These are phyloP conservation scores for Comarum palustre DNA, from an alignment of 306 rosid genomes.

Conservation along the genomic window DNA sequence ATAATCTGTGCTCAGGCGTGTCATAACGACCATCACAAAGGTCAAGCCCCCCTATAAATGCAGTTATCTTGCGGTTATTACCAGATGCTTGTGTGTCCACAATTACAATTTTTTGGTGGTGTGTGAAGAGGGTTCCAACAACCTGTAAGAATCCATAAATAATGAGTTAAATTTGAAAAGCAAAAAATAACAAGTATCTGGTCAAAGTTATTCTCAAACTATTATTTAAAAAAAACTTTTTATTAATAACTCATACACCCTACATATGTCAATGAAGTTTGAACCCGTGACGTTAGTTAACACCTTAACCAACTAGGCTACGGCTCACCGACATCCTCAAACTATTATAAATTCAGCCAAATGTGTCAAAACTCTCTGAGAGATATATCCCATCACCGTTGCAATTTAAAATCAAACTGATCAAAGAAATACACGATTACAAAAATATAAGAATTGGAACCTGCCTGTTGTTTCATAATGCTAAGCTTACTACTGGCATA, in stretches of 20 bases:
- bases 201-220: background rate
- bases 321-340: too few relatives aligned
- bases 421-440: background rate
- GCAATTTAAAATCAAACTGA: background rate
- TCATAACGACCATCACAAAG: slow-evolving; percentile 97
- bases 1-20: slow-evolving; percentile 87
- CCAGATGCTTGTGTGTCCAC: slow-evolving; percentile 83
- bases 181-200: background rate
- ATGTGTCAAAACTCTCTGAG: too few relatives aligned
- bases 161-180: slow-evolving; percentile 19
- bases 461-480: slow-evolving; percentile 68
- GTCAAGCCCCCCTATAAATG: slow-evolving; percentile 94
- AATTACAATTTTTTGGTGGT: slow-evolving; percentile 92
- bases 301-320: too few relatives aligned
- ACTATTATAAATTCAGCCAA: too few relatives aligned
- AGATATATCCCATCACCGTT: too few relatives aligned
- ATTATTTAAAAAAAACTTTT: too few relatives aligned
- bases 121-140: slow-evolving; percentile 85
- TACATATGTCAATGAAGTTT: too few relatives aligned
- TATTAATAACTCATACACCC: too few relatives aligned
- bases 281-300: too few relatives aligned
- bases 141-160: slow-evolving; percentile 42
- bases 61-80: slow-evolving; percentile 71
- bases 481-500: slow-evolving; percentile 76
- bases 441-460: slow-evolving; percentile 17